These are phyloP conservation scores for Nyctanthes arbortristis DNA, from an alignment of 257 asterid genomes.

Conservation along the genomic window DNA sequence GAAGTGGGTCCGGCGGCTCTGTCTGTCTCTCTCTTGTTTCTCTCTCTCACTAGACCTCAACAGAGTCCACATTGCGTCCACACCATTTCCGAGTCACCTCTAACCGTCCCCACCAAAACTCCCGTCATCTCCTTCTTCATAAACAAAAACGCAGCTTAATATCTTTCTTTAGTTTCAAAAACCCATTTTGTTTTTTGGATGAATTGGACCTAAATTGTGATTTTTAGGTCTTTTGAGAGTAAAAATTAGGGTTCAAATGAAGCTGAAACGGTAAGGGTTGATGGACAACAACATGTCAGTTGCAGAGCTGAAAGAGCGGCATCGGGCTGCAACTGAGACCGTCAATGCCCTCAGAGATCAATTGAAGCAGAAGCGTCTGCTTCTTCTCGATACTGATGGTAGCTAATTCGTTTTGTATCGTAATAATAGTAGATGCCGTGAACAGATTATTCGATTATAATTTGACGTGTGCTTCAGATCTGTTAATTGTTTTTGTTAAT, in stretches of 20 bases:
- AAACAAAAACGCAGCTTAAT: background rate
- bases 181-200: background rate
- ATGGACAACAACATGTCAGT: conserved; percentile 57
- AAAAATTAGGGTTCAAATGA: conserved; percentile 32
- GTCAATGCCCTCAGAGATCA: conserved; percentile 75
- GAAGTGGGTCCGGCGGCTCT: conserved; percentile 34
- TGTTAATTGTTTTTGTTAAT: conserved; percentile 16
- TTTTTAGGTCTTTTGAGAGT: background rate
- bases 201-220: background rate
- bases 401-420: conserved; percentile 5
- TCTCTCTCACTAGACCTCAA: conserved; percentile 19
- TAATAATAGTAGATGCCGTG: background rate
- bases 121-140: background rate
- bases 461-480: conserved; percentile 35
- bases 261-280: conserved; percentile 18
- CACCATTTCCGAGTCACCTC: conserved; percentile 13
- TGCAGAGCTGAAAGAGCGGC: conserved; percentile 88
- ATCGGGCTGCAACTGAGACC: conserved; percentile 75
- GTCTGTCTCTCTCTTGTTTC: conserved; percentile 22
- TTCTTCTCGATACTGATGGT: conserved; percentile 90
- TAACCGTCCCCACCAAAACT: background rate
- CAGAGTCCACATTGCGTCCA: conserved; percentile 28
- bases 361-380: conserved; percentile 70
- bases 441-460: conserved; percentile 17
- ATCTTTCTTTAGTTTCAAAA: background rate